These are phyloP conservation scores for Carex littledalei DNA, from an alignment of 176 grass and related monocot species.

Conservation along the genomic window DNA sequence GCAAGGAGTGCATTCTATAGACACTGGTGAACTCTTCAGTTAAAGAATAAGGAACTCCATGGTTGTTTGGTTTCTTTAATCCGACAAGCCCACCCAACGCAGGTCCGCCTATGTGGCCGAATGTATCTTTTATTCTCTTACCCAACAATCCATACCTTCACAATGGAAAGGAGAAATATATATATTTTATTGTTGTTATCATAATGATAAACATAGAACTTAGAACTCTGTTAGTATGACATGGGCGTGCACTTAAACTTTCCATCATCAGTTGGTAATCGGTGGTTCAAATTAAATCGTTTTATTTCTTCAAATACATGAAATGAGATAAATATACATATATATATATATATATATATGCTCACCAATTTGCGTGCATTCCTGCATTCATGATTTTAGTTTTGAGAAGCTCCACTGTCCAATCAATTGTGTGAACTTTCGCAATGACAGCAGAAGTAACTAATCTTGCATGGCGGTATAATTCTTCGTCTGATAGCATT, in stretches of 20 bases:
- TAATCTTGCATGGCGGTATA: constrained; percentile 41
- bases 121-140: constrained; percentile 47
- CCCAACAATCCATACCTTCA: constrained; percentile 60
- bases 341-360: background rate
- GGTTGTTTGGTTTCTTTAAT: constrained; percentile 24
- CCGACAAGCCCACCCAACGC: constrained; percentile 41
- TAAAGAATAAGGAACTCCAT: constrained; percentile 59
- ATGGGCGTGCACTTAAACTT: background rate
- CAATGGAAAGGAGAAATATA: constrained; percentile 2
- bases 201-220: too few relatives aligned
- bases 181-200: background rate
- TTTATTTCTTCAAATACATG: constrained; percentile 13
- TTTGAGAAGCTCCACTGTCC: constrained; percentile 59
- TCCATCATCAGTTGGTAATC: background rate
- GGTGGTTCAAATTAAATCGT: background rate
- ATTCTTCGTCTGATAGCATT: constrained; percentile 32
- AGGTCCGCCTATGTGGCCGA: constrained; percentile 46
- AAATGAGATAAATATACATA: constrained; percentile 24
- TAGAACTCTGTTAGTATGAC: background rate
- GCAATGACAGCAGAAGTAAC: constrained; percentile 59
- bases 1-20: constrained; percentile 50
- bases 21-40: constrained; percentile 64
- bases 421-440: constrained; percentile 67
- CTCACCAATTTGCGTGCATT: constrained; percentile 50
- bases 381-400: constrained; percentile 39